A percentile compares a stretch with the other conserved stretches of the same genome.
These are phyloP conservation scores for Helianthus tuberosus DNA, from an alignment of 129 eudicot genomes.

Conservation along the genomic window DNA sequence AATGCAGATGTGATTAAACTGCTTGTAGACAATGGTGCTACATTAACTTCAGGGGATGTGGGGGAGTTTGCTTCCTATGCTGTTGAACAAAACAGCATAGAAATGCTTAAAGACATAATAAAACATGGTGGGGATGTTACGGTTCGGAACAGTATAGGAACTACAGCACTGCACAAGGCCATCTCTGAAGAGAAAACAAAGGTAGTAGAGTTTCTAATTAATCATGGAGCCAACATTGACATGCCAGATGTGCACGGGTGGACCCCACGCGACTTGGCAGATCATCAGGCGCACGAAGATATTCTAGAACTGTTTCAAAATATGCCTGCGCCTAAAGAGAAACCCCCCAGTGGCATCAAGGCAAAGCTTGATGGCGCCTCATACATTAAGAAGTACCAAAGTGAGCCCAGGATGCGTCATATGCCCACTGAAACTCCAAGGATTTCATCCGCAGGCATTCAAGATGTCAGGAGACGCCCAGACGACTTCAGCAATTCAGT, in stretches of 20 bases:
- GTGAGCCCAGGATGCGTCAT: constrained; percentile 52
- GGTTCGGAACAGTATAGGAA: constrained; percentile 43
- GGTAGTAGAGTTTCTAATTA: constrained; percentile 61
- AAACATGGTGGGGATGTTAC: constrained; percentile 70
- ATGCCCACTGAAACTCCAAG: constrained; percentile 22
- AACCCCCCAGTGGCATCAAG: constrained; percentile 6
- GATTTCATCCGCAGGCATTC: constrained; percentile 24
- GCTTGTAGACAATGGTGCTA: constrained; percentile 75
- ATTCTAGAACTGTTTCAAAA: constrained; percentile 48
- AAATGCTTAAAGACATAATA: constrained; percentile 59
- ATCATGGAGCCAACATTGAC: constrained; percentile 72
- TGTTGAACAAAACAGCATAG: constrained; percentile 60
- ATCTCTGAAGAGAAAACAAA: constrained; percentile 59
- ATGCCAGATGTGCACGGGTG: constrained; percentile 75
- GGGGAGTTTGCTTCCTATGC: constrained; percentile 66
- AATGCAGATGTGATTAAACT: constrained; percentile 55
- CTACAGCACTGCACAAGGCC: constrained; percentile 88
- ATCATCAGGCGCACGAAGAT: constrained; percentile 71
- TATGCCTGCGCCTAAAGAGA: constrained; percentile 27
- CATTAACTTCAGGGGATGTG: constrained; percentile 60
- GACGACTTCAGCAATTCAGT: constrained; percentile 62
- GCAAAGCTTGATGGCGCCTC: constrained; percentile 36
- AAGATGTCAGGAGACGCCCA: constrained; percentile 34
- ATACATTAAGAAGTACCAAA: constrained; percentile 55
- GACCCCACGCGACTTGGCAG: constrained; percentile 79